phyloP scores from a whole-genome alignment of 1,284 basidiomycete genomes.

The Rhodotorula sp. region DNA sequence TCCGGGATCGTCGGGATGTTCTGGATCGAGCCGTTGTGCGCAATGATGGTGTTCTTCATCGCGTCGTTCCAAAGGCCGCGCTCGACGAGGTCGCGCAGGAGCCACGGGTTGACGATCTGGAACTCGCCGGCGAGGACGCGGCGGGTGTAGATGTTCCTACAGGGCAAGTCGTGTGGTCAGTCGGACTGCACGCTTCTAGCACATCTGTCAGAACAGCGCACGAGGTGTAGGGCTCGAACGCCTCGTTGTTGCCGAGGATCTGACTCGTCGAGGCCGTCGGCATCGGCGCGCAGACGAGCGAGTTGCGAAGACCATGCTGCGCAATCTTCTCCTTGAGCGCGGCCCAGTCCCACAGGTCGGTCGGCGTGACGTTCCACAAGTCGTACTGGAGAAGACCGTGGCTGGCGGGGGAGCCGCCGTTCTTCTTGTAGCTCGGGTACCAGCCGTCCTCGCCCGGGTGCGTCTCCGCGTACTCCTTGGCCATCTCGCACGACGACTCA shows the following conservation, averaged over 20 bases:
- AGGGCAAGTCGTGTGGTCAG: background rate
- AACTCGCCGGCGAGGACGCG: conserved; percentile 99
- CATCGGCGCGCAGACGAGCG: conserved; percentile 94
- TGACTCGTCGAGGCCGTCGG: conserved; percentile 98
- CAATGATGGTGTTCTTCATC: conserved; percentile 99
- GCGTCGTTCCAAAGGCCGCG: conserved; percentile 94
- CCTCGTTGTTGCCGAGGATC: conserved; percentile 98
- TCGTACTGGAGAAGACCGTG: conserved; percentile 92
- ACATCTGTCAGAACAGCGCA: conserved; percentile 48
- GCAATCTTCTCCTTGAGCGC: conserved; percentile 84
- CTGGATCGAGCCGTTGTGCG: conserved; percentile 93
- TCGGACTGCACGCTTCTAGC: background rate
- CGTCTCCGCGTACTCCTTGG: conserved; percentile 50
- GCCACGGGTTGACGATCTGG: conserved; percentile 98
- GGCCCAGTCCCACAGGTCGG: conserved; percentile 93
- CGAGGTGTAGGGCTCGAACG: conserved; percentile 96
- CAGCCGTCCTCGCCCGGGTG: conserved; percentile 65
- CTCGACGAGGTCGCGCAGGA: conserved; percentile 94
- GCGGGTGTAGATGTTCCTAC: conserved; percentile 95
- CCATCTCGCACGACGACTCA: conserved; percentile 89
- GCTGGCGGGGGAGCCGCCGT: conserved; percentile 77
- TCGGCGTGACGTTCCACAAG: conserved; percentile 90
- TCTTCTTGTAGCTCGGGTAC: conserved; percentile 78
- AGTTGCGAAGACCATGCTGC: conserved; percentile 86
- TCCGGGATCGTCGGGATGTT: conserved; percentile 75